Base-by-base conservation (phyloP, 176 grass and related monocot genomes). In the Poa pratensis region DNA sequence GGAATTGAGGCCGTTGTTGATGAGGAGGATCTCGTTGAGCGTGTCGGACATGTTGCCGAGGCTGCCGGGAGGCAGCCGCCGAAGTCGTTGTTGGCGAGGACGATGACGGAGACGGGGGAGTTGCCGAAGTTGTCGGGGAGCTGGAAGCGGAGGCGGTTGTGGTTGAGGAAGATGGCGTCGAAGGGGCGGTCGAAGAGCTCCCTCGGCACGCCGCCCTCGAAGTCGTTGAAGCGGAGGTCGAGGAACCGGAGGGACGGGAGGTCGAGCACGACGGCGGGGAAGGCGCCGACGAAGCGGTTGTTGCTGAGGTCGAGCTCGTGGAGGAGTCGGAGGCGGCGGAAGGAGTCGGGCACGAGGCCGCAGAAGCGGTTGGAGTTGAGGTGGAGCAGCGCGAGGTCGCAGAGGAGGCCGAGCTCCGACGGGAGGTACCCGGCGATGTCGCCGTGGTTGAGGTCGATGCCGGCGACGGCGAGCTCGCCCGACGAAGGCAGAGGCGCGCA, bases 321-420 rank as follows among this genome's bases (percentile, higher is more conserved):
- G 75, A 99, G 96, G 60, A 89, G 89, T 48, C 55, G 82, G n/a
- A 99, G 84, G 12, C 75, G 51, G 79, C 85, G 69, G 75, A 99
- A 84, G 5, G 87, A 18, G 43, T n/a, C 37, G 0, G 96, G 96
- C 1, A 99, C 66, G 42, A 88, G 79, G 35, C 96, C 93, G 87
- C 96, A 99, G 92, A 99, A 94, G 75, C 93, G 88, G 86, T 95
- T 96, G 39, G 93, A 96, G 86, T 99, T 99, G 88, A 95, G 74
- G 90, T 99, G 93, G 26, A 99, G 91, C 51, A 95, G 81, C 43
- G 93, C 81, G 55, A 98, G 91, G 84, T 95, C 96, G 50, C 68
- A 19, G 32, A 98, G 91, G 35, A 96, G 88, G 42, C 96, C 88
- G 23, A 98, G 93, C 91, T 94, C 93, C 46, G 88, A 10, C 7